Percentiles rank a stretch among this genome's conserved stretches.
Conservation (phyloP, 23 red algal genomes). For the Gracilariopsis chorda region DNA sequence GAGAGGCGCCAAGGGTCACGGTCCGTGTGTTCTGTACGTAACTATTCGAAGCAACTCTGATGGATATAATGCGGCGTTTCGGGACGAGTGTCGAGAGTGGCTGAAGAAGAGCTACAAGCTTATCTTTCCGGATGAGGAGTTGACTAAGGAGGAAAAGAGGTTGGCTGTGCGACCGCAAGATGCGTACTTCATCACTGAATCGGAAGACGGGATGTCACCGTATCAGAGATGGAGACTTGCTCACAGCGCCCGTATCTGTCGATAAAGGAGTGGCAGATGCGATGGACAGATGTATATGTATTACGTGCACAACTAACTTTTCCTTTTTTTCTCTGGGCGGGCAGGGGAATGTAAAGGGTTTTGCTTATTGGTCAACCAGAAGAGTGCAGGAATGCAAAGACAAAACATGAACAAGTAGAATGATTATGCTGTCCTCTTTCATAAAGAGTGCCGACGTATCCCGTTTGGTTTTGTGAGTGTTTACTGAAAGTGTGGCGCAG, state of each 20-base stretch:
- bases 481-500: too few relatives aligned
- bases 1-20: slow-evolving; percentile 5
- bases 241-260: slow-evolving; percentile 36
- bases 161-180: slow-evolving; percentile 57
- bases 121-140: slow-evolving; percentile 48
- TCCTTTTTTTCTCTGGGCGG: too few relatives aligned
- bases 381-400: too few relatives aligned
- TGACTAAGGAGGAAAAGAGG: slow-evolving; percentile 13
- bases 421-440: too few relatives aligned
- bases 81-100: slow-evolving; percentile 63
- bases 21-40: slow-evolving; percentile 60
- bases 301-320: too few relatives aligned
- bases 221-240: slow-evolving; percentile 69
- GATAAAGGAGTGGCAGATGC: not conserved
- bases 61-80: slow-evolving; percentile 37
- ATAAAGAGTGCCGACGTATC: too few relatives aligned
- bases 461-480: too few relatives aligned
- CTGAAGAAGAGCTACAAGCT: not conserved
- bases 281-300: too few relatives aligned
- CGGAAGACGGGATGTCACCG: slow-evolving; percentile 8
- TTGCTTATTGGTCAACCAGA: too few relatives aligned
- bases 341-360: too few relatives aligned
- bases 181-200: slow-evolving; percentile 71
- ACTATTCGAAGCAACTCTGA: slow-evolving; percentile 56
- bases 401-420: too few relatives aligned